phyloP scores from a whole-genome alignment of 163 green algal species.

The Prototheca wickerhamii region DNA sequence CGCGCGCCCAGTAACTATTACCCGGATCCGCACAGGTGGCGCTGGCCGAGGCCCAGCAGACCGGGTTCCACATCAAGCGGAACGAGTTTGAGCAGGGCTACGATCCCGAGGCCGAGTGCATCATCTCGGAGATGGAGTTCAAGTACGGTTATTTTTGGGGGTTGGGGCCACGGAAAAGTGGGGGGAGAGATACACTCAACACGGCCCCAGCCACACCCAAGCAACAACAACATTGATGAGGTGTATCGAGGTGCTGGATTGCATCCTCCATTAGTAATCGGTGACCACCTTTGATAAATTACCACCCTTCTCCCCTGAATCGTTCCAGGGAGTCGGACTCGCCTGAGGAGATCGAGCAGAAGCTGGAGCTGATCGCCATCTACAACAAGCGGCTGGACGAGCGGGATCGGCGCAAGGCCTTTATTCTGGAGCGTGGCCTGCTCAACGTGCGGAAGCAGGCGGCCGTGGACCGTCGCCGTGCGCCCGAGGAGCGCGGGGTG shows the following conservation, averaged over 20 bases:
- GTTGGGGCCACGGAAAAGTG: background rate
- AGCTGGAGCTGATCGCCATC: conserved; percentile 77
- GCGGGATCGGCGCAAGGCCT: conserved; percentile 59
- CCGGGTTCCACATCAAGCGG: conserved; percentile 83
- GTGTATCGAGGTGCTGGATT: too few relatives aligned
- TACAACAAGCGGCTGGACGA: conserved; percentile 87
- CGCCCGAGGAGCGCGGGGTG: conserved; percentile 59
- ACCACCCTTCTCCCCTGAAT: background rate
- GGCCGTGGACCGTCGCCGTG: conserved; percentile 60
- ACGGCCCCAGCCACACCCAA: too few relatives aligned
- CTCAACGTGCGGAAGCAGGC: conserved; percentile 42
- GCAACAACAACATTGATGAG: too few relatives aligned
- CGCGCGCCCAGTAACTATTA: too few relatives aligned
- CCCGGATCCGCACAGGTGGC: background rate
- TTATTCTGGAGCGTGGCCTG: conserved; percentile 67
- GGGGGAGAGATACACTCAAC: background rate
- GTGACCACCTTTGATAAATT: background rate
- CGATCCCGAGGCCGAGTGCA: conserved; percentile 81
- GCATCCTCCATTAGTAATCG: too few relatives aligned
- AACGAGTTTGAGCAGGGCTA: conserved; percentile 95
- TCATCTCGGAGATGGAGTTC: conserved; percentile 92
- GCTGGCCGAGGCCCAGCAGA: conserved; percentile 31
- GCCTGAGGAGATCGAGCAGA: conserved; percentile 26
- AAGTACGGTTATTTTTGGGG: conserved; percentile 1
- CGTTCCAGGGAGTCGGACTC: conserved; percentile 8